A percentile compares a stretch with the other conserved stretches of the same genome.
phyloP scores from a whole-genome alignment of 148 eudicot species.

The Rhododendron ovatum region DNA sequence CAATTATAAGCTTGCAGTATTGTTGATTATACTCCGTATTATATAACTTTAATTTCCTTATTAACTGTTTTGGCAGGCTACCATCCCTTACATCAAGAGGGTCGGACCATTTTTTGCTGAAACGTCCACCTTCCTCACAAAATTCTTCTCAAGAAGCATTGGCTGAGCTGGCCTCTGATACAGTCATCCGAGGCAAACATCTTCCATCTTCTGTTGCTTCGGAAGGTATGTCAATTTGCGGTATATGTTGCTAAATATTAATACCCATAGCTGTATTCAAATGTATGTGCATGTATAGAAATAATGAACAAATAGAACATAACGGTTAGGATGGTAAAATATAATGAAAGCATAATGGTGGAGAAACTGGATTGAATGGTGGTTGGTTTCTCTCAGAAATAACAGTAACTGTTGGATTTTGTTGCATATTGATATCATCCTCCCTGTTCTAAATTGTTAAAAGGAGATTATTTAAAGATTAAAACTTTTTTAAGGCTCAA shows the following conservation, averaged over 20 bases:
- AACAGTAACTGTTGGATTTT: background rate
- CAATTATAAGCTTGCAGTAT: constrained; percentile 1
- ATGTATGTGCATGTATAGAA: background rate
- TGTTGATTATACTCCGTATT: background rate
- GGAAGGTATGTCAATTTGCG: constrained; percentile 49
- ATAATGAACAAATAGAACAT: background rate
- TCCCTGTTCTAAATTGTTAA: background rate
- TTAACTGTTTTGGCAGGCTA: constrained; percentile 32
- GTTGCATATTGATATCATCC: background rate
- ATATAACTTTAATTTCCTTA: background rate
- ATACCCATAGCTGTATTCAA: background rate
- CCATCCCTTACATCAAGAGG: constrained; percentile 47
- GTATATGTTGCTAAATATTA: background rate
- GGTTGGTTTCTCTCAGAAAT: background rate
- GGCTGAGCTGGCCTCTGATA: constrained; percentile 49
- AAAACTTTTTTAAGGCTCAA: background rate
- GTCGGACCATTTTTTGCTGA: constrained; percentile 61
- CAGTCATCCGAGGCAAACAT: constrained; percentile 40
- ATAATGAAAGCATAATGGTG: background rate
- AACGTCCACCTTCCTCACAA: constrained; percentile 60
- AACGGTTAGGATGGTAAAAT: background rate
- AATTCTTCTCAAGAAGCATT: constrained; percentile 60
- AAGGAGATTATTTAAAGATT: background rate
- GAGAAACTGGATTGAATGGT: background rate
- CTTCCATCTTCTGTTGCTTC: constrained; percentile 28